Evolutionary conservation across 2,329 filamentous ascomycete species (phyloP).

Genomic region (Lachnellula occidentalis): DNA sequence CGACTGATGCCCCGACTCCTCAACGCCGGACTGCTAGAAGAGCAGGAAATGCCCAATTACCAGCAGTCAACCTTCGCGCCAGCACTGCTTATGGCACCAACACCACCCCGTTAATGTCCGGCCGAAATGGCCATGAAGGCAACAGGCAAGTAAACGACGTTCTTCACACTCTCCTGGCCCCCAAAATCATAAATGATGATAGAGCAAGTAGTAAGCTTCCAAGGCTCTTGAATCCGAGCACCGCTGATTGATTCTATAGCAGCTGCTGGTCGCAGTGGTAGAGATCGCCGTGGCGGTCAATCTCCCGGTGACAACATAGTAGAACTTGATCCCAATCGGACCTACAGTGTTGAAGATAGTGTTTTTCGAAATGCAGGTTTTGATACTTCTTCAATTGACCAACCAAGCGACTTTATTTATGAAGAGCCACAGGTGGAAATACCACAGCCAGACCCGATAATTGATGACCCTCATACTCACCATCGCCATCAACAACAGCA

Average conservation of each 20-base stretch:
- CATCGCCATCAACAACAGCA: too few relatives aligned
- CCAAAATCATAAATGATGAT: slow-evolving; percentile 6
- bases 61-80: slow-evolving; percentile 16
- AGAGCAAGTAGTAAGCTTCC: background rate
- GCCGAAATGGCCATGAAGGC: slow-evolving; percentile 8
- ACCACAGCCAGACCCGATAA: too few relatives aligned
- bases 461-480: too few relatives aligned
- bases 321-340: slow-evolving; percentile 18
- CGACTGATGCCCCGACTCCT: slow-evolving; percentile 12
- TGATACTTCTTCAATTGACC: slow-evolving; percentile 17
- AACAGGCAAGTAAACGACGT: slow-evolving; percentile 15
- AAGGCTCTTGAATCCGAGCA: background rate
- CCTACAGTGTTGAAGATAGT: slow-evolving; percentile 33
- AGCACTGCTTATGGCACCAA: slow-evolving; percentile 29
- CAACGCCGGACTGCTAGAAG: slow-evolving; percentile 8
- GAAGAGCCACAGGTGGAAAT: too few relatives aligned
- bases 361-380: slow-evolving; percentile 34
- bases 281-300: too few relatives aligned
- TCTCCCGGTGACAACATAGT: background rate
- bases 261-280: too few relatives aligned
- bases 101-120: slow-evolving; percentile 10
- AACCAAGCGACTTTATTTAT: background rate
- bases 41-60: slow-evolving; percentile 13
- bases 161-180: slow-evolving; percentile 17
- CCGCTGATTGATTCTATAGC: background rate